Percentiles rank a stretch among this genome's conserved stretches.
These are phyloP conservation scores for Westerdykella sp. DNA, from an alignment of 2,329 filamentous ascomycete species.

Conservation along the genomic window DNA sequence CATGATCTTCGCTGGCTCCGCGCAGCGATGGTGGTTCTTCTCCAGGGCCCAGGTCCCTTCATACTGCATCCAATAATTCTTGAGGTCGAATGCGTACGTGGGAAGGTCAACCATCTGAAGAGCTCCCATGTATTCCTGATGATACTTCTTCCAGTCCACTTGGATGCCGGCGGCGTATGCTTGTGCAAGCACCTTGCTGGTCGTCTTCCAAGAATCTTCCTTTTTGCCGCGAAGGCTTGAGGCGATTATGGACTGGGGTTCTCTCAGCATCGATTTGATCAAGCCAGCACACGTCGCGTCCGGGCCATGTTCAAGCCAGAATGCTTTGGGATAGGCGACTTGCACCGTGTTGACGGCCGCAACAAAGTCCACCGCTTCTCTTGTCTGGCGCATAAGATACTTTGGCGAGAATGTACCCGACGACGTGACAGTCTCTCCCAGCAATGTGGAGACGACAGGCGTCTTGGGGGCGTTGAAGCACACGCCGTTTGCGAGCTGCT, in stretches of 20 bases:
- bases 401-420: not conserved
- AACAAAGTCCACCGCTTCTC: slow-evolving; percentile 41
- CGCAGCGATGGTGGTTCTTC: not conserved
- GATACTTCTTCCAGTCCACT: slow-evolving; percentile 56
- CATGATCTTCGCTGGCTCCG: slow-evolving; percentile 4
- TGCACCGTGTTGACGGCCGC: slow-evolving; percentile 38
- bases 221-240: not conserved
- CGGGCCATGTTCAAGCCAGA: slow-evolving; percentile 13
- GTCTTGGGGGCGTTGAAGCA: slow-evolving; percentile 5
- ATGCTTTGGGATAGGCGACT: slow-evolving; percentile 10
- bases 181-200: slow-evolving; percentile 35
- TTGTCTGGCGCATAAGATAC: slow-evolving; percentile 18
- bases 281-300: slow-evolving; percentile 5
- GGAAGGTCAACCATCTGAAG: slow-evolving; percentile 22
- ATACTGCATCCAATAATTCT: slow-evolving; percentile 38
- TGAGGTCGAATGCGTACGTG: slow-evolving; percentile 31
- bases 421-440: slow-evolving; percentile 5
- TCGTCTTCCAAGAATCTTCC: not conserved
- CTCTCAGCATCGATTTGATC: slow-evolving; percentile 13
- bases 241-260: slow-evolving; percentile 8
- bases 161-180: slow-evolving; percentile 51
- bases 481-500: slow-evolving; percentile 23
- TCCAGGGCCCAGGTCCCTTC: not conserved
- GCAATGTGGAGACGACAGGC: slow-evolving; percentile 24
- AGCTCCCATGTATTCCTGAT: slow-evolving; percentile 30